These are phyloP conservation scores for Populus ilicifolia DNA, from an alignment of 345 rosid genomes.

Conservation along the genomic window DNA sequence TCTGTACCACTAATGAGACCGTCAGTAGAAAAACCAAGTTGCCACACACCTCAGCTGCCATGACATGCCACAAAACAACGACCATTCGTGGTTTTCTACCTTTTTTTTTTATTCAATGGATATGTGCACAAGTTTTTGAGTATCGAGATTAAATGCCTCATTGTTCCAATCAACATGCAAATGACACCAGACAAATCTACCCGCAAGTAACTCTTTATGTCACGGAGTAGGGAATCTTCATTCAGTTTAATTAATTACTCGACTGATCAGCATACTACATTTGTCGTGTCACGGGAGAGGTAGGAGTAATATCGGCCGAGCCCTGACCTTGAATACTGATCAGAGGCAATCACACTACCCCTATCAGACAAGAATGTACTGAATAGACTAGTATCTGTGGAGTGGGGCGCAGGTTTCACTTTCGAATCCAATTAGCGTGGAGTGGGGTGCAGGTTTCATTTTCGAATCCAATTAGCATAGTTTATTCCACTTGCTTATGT, in stretches of 20 bases:
- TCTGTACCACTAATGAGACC: too few relatives aligned
- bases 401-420: background rate
- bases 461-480: background rate
- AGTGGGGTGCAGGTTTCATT: background rate
- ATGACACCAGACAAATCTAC: background rate
- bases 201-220: background rate
- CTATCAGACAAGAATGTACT: background rate
- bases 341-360: background rate
- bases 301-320: background rate
- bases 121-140: background rate
- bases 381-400: background rate
- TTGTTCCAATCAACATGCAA: background rate
- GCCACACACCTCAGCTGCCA: background rate
- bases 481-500: background rate
- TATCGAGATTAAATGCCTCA: background rate
- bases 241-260: background rate
- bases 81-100: background rate
- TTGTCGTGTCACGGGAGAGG: background rate
- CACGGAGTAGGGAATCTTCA: background rate
- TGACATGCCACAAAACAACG: background rate
- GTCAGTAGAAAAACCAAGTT: background rate
- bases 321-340: background rate
- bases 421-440: background rate
- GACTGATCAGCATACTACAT: background rate
- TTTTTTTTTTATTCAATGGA: background rate